Conservation (phyloP, 2,329 filamentous ascomycete genomes). For the Cylindrodendrum hubeiense region DNA sequence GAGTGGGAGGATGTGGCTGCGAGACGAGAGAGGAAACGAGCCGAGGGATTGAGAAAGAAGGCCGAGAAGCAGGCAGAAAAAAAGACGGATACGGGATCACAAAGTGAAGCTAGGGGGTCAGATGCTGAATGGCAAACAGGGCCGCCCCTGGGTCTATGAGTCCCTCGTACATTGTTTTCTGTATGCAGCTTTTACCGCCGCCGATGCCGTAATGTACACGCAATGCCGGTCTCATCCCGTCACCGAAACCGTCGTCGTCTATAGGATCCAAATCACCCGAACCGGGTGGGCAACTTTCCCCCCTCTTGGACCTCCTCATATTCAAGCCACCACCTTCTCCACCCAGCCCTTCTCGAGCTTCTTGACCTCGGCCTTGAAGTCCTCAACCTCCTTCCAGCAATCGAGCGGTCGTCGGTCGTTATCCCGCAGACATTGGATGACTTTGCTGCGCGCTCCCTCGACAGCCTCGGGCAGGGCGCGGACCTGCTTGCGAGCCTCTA, state of each 20-base stretch:
- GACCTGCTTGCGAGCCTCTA: conserved; percentile 73
- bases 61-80: conserved; percentile 53
- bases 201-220: conserved; percentile 50
- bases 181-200: conserved; percentile 48
- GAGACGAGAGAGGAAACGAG: conserved; percentile 67
- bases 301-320: background rate
- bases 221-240: conserved; percentile 31
- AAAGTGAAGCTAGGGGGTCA: conserved; percentile 24
- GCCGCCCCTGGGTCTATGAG: conserved; percentile 38
- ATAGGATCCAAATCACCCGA: conserved; percentile 19
- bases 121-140: conserved; percentile 36
- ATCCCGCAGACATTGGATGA: conserved; percentile 83
- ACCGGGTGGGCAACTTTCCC: background rate
- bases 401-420: conserved; percentile 91
- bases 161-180: conserved; percentile 43
- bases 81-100: conserved; percentile 17
- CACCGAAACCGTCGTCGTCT: conserved; percentile 27
- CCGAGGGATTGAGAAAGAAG: conserved; percentile 68
- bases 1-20: conserved; percentile 68
- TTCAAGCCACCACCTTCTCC: conserved; percentile 76
- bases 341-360: conserved; percentile 90
- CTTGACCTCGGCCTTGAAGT: conserved; percentile 90
- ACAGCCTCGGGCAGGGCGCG: conserved; percentile 78
- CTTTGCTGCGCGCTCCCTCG: conserved; percentile 79
- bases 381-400: conserved; percentile 94